A percentile compares a stretch with the other conserved stretches of the same genome.
These are phyloP conservation scores for Bonia amplexicaulis DNA, from an alignment of 176 grass and related monocot genomes.

Conservation along the genomic window DNA sequence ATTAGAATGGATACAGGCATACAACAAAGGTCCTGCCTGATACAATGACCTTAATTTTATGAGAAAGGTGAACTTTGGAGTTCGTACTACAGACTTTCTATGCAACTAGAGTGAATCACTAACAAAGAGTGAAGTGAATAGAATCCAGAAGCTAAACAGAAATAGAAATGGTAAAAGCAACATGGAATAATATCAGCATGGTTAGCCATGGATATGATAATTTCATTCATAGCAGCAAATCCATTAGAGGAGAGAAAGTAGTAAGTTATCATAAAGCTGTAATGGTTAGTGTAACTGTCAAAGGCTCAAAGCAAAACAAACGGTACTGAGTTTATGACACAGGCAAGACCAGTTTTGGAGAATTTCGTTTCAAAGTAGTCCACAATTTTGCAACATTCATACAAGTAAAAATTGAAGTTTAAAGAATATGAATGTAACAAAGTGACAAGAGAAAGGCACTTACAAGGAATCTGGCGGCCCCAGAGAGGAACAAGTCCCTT, in stretches of 20 bases:
- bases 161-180: neutral
- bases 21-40: neutral
- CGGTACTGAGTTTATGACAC: neutral
- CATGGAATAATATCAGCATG: neutral
- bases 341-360: neutral
- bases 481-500: conserved; percentile 89
- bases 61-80: neutral
- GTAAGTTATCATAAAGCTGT: neutral
- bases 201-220: neutral
- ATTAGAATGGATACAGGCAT: neutral
- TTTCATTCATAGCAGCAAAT: neutral
- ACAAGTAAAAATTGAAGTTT: neutral
- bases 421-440: neutral
- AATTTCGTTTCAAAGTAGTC: neutral
- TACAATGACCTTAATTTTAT: neutral
- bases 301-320: neutral
- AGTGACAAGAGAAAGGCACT: conserved; percentile 13
- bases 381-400: neutral
- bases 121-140: neutral
- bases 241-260: neutral
- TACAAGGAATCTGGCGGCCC: conserved; percentile 91
- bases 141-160: neutral
- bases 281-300: neutral
- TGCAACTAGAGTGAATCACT: neutral
- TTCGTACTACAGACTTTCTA: neutral